Evolutionary conservation across 2,329 filamentous ascomycete species (phyloP).

Genomic region (Fusarium udum): DNA sequence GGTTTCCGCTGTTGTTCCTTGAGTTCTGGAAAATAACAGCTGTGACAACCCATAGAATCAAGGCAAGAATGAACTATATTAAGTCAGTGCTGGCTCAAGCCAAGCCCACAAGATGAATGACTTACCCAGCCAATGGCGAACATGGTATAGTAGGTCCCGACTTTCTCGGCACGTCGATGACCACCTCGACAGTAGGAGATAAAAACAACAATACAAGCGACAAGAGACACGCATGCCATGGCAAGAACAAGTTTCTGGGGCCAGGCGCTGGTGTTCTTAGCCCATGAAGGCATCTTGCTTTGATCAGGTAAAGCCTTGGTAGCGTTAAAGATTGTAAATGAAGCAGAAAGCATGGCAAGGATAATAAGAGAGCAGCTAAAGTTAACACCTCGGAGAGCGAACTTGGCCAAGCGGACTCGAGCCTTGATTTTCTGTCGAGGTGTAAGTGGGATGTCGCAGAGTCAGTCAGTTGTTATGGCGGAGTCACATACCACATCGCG

Average conservation of each 20-base stretch:
- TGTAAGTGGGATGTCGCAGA: constrained; percentile 40
- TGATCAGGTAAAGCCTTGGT: constrained; percentile 78
- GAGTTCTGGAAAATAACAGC: constrained; percentile 85
- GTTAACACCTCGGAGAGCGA: constrained; percentile 93
- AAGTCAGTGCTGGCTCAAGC: constrained; percentile 3
- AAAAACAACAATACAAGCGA: constrained; percentile 82
- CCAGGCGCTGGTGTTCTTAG: constrained; percentile 81
- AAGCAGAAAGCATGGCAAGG: constrained; percentile 86
- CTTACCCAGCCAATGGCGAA: constrained; percentile 83
- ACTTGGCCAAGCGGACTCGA: constrained; percentile 90
- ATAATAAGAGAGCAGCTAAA: constrained; percentile 98
- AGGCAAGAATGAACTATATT: constrained; percentile 80
- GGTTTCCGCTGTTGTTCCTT: constrained; percentile 73
- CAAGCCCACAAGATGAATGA: not conserved
- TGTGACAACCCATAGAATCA: constrained; percentile 90
- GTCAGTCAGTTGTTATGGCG: not conserved
- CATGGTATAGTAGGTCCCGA: constrained; percentile 92
- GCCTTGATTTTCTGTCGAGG: constrained; percentile 83
- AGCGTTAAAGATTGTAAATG: constrained; percentile 90
- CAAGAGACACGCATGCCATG: constrained; percentile 82
- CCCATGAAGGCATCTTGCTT: constrained; percentile 88
- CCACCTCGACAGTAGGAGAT: constrained; percentile 88
- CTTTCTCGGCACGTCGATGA: constrained; percentile 88
- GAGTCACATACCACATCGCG: constrained; percentile 79
- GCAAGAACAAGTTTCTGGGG: constrained; percentile 85